Percentiles rank a stretch among this genome's conserved stretches.
Conservation (phyloP, 2,329 filamentous ascomycete genomes). For the Venturia carpophila region DNA sequence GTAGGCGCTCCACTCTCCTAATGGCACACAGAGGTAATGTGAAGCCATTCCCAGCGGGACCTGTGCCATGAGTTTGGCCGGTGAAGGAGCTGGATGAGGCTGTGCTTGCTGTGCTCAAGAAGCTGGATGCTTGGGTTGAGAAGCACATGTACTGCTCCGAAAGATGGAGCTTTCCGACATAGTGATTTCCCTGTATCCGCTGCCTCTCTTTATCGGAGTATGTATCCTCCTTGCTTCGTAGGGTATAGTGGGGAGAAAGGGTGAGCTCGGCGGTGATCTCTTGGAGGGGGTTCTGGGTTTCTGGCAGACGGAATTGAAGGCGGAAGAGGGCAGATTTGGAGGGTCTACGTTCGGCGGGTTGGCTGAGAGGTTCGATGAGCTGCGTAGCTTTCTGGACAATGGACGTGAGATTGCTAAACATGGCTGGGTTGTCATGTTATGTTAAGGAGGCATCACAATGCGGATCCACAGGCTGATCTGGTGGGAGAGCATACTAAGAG, state of each 20-base stretch:
- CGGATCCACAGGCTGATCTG: neutral
- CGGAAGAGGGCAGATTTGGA: conserved; percentile 91
- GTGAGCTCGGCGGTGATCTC: conserved; percentile 96
- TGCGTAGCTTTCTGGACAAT: conserved; percentile 66
- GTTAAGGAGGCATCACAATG: neutral
- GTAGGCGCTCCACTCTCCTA: conserved; percentile 81
- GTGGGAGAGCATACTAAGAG: neutral
- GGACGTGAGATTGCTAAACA: conserved; percentile 59
- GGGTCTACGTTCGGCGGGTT: conserved; percentile 69
- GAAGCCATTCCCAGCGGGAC: conserved; percentile 91
- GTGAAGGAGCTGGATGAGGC: conserved; percentile 77
- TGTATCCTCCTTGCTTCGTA: conserved; percentile 27
- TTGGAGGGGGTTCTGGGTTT: conserved; percentile 84
- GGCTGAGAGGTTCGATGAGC: conserved; percentile 76
- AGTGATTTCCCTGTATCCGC: conserved; percentile 68
- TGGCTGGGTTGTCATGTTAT: conserved; percentile 26
- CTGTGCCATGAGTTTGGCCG: conserved; percentile 85
- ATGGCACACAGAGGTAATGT: conserved; percentile 89
- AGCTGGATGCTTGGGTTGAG: conserved; percentile 86
- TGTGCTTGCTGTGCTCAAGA: conserved; percentile 69
- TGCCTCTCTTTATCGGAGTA: conserved; percentile 59
- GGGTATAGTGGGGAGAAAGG: conserved; percentile 54
- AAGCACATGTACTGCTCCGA: conserved; percentile 96
- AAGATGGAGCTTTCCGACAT: conserved; percentile 85
- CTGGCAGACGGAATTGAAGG: conserved; percentile 89